Evolutionary conservation across 129 eudicot genomes (phyloP).

Genomic region (Chrysanthemum seticuspe): DNA sequence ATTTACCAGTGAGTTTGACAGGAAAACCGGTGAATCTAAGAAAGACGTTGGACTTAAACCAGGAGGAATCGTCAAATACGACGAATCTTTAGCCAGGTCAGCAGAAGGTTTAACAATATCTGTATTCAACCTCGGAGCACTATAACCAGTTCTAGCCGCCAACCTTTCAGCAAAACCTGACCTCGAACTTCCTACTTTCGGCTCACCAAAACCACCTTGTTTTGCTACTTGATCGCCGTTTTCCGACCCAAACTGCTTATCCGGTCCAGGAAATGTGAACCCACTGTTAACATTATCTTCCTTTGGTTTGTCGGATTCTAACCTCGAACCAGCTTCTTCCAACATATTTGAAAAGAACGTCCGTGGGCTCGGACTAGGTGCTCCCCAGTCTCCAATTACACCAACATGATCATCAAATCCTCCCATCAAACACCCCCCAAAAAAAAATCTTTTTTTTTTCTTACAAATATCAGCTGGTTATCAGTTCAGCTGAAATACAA

Average conservation of each 20-base stretch:
- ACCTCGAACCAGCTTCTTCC: slow-evolving; percentile 41
- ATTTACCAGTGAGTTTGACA: slow-evolving; percentile 75
- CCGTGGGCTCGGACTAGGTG: slow-evolving; percentile 58
- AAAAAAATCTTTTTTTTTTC: slow-evolving; percentile 10
- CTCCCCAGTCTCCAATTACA: slow-evolving; percentile 70
- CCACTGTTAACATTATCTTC: slow-evolving; percentile 29
- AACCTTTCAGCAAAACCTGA: slow-evolving; percentile 71
- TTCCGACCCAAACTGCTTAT: slow-evolving; percentile 28
- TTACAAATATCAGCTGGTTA: slow-evolving; percentile 12
- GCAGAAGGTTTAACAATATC: slow-evolving; percentile 52
- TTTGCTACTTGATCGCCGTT: slow-evolving; percentile 36
- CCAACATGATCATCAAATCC: slow-evolving; percentile 73
- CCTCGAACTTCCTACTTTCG: slow-evolving; percentile 35
- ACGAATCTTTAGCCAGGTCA: slow-evolving; percentile 39
- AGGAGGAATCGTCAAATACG: slow-evolving; percentile 58
- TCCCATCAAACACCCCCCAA: slow-evolving; percentile 40
- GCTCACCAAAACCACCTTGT: slow-evolving; percentile 40
- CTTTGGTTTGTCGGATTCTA: slow-evolving; percentile 34
- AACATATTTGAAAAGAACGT: slow-evolving; percentile 47
- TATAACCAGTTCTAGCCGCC: slow-evolving; percentile 83
- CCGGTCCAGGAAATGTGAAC: slow-evolving; percentile 35
- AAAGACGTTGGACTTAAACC: slow-evolving; percentile 69
- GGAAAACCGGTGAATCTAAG: slow-evolving; percentile 77
- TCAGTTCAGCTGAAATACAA: slow-evolving; percentile 16
- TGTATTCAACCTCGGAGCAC: slow-evolving; percentile 79